Conservation (phyloP, 805 yeast species). For the Ogataea thermomethanolica region DNA sequence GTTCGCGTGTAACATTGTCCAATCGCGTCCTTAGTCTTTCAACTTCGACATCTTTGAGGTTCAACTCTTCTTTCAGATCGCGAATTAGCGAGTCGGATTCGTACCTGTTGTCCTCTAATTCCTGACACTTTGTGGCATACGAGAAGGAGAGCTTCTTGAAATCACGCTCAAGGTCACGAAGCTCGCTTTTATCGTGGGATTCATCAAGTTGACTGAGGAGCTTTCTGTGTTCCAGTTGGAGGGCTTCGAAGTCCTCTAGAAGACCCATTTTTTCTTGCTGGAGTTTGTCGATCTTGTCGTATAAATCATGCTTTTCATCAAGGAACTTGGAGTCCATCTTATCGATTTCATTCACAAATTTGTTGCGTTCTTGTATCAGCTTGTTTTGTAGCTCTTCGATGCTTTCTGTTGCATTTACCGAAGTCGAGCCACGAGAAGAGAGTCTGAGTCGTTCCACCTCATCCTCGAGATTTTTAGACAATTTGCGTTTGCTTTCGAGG, state of each 20-base stretch:
- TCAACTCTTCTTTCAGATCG: slow-evolving; percentile 18
- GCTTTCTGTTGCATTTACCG: slow-evolving; percentile 12
- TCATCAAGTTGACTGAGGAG: slow-evolving; percentile 11
- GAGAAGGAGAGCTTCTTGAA: slow-evolving; percentile 36
- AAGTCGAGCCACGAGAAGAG: slow-evolving; percentile 19
- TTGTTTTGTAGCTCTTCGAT: slow-evolving; percentile 14
- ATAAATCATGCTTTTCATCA: slow-evolving; percentile 31
- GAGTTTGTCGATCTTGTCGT: slow-evolving; percentile 35
- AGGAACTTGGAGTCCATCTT: slow-evolving; percentile 16
- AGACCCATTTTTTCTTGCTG: slow-evolving; percentile 36
- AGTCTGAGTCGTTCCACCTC: slow-evolving; percentile 14
- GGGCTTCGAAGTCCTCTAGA: slow-evolving; percentile 34
- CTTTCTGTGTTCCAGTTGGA: slow-evolving; percentile 25
- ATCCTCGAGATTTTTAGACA: slow-evolving; percentile 2
- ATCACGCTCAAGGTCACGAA: slow-evolving; percentile 34
- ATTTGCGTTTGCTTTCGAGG: slow-evolving; percentile 8
- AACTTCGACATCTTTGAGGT: slow-evolving; percentile 37
- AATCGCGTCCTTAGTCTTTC: slow-evolving; percentile 29
- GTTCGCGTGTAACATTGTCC: slow-evolving; percentile 19
- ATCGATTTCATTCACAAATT: slow-evolving; percentile 15
- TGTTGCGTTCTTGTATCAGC: slow-evolving; percentile 14
- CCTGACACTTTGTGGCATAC: slow-evolving; percentile 29
- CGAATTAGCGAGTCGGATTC: slow-evolving; percentile 9
- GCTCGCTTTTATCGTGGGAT: slow-evolving; percentile 5
- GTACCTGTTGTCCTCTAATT: slow-evolving; percentile 22